Conservation (phyloP, 352 stramenopile species). For the Pythium volutum region DNA sequence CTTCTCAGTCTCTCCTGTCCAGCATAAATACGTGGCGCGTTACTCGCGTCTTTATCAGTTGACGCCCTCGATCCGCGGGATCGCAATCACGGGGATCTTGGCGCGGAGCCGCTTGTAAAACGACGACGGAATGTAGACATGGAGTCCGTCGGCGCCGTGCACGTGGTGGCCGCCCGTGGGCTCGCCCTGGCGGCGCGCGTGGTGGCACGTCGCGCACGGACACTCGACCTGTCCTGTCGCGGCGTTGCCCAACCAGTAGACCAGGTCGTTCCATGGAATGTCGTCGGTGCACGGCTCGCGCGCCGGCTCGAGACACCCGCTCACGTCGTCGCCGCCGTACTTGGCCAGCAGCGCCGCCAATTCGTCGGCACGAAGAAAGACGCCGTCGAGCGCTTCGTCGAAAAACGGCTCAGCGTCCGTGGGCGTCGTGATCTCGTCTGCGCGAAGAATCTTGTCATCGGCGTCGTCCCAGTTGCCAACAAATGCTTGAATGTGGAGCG, state of each 20-base stretch:
- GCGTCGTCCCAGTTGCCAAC: neutral
- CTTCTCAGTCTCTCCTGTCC: no score
- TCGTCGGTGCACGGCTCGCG: conserved; percentile 23
- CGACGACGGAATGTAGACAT: conserved; percentile 22
- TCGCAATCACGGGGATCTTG: conserved; percentile 8
- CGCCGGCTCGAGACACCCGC: conserved; percentile 5
- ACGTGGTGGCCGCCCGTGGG: conserved; percentile 27
- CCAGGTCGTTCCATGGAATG: conserved; percentile 23
- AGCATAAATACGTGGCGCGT: neutral
- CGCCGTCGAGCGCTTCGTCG: conserved; percentile 6
- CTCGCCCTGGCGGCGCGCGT: neutral
- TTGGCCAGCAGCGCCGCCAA: neutral
- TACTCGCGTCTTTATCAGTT: neutral
- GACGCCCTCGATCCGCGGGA: conserved; percentile 8
- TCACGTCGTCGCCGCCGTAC: neutral
- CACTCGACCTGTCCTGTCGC: conserved; percentile 21
- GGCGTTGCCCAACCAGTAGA: conserved; percentile 25
- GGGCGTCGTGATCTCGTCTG: conserved; percentile 13
- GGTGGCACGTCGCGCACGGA: conserved; percentile 3
- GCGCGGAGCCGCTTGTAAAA: neutral
- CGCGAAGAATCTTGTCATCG: conserved; percentile 10
- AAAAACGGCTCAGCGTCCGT: conserved; percentile 13
- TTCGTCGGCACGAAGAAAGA: conserved; percentile 2
- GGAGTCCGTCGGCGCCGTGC: no score
- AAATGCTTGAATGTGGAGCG: conserved; percentile 12